A percentile compares a stretch with the other conserved stretches of the same genome.
Evolutionary conservation across 139 green algal species (phyloP).

Genomic region (Ulvella scutata): DNA sequence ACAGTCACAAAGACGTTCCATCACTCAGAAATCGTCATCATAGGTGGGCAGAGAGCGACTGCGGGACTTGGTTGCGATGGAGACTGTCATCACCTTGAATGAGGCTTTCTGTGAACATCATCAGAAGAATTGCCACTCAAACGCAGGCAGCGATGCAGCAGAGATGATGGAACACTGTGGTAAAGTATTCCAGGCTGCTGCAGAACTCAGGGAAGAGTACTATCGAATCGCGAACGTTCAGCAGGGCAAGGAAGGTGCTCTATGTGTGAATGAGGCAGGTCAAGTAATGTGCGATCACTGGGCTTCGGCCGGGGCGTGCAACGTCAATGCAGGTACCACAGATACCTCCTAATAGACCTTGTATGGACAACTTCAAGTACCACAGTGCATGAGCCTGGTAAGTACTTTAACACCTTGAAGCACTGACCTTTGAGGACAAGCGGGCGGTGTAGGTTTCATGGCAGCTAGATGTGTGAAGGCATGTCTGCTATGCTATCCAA

Average conservation of each 20-base stretch:
- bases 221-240: background rate
- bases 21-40: no score
- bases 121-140: conserved; percentile 28
- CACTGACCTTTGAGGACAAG: no score
- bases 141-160: background rate
- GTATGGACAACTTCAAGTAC: no score
- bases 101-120: conserved; percentile 63
- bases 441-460: background rate
- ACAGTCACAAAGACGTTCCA: no score
- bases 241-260: background rate
- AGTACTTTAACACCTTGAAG: no score
- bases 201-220: background rate
- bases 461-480: background rate
- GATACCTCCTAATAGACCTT: no score
- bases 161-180: background rate
- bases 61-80: conserved; percentile 48
- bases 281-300: background rate
- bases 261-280: background rate
- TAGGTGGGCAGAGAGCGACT: conserved; percentile 21
- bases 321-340: background rate
- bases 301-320: background rate
- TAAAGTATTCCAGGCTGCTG: background rate
- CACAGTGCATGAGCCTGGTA: no score
- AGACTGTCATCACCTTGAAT: conserved; percentile 57
- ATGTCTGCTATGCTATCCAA: background rate